phyloP scores from a whole-genome alignment of 2,329 filamentous ascomycete species.

The Colletotrichum chlorophyti region DNA sequence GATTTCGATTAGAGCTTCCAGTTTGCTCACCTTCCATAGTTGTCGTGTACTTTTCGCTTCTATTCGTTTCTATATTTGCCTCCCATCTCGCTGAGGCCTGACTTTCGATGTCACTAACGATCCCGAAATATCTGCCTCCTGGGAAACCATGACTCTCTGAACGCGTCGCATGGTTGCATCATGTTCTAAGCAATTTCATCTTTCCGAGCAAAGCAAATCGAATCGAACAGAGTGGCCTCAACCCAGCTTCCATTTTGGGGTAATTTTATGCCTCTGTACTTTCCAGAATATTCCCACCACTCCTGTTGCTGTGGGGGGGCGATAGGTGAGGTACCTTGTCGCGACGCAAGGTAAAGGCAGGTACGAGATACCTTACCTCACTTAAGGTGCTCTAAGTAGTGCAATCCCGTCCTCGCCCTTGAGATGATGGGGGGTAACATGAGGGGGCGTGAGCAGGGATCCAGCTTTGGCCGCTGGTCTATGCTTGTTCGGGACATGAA shows the following conservation, averaged over 20 bases:
- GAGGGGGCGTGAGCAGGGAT: conserved; percentile 13
- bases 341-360: neutral
- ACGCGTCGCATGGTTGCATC: neutral
- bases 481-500: conserved; percentile 13
- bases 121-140: neutral
- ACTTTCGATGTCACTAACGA: conserved; percentile 11
- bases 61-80: neutral
- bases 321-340: neutral
- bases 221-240: conserved; percentile 25
- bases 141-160: neutral
- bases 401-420: conserved; percentile 28
- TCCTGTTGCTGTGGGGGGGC: conserved; percentile 5
- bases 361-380: conserved; percentile 22
- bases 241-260: conserved; percentile 1
- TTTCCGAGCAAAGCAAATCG: neutral
- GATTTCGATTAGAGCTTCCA: conserved; percentile 27
- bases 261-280: conserved; percentile 9
- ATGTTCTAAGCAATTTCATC: neutral
- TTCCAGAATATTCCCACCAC: conserved; percentile 29
- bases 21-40: too few species aligned
- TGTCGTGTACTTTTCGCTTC: conserved; percentile 23
- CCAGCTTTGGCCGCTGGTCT: conserved; percentile 16
- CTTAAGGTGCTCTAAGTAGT: conserved; percentile 20
- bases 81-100: neutral
- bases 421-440: conserved; percentile 21